Evolutionary conservation across 805 yeast species (phyloP).

Genomic region (Candida sphagnicola): DNA sequence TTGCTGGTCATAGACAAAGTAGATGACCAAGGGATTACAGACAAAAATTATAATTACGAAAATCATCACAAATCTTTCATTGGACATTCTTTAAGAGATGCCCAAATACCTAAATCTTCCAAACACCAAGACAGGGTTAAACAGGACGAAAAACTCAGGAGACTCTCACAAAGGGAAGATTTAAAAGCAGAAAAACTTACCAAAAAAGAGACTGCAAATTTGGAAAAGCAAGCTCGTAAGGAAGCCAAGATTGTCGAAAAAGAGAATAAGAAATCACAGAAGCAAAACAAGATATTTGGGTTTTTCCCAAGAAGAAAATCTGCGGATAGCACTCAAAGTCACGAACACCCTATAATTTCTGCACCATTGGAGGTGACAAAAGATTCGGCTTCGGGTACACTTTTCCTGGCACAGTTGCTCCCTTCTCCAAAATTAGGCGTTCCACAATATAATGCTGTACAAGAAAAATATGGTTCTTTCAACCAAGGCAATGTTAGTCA

Average conservation of each 20-base stretch:
- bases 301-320: slow-evolving; percentile 2
- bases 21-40: slow-evolving; percentile 13
- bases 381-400: not conserved
- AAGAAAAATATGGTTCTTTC: not conserved
- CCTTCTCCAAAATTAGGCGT: not conserved
- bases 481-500: too few species aligned
- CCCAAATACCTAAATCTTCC: slow-evolving; percentile 8
- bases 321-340: not conserved
- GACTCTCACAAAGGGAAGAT: slow-evolving; percentile 13
- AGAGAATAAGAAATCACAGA: slow-evolving; percentile 1
- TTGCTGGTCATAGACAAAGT: slow-evolving; percentile 3
- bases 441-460: not conserved
- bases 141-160: slow-evolving; percentile 13
- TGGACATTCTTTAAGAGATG: slow-evolving; percentile 27
- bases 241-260: slow-evolving; percentile 8
- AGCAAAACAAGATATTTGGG: not conserved
- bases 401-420: too few species aligned
- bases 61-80: slow-evolving; percentile 31
- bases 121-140: slow-evolving; percentile 22
- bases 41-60: slow-evolving; percentile 19
- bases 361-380: not conserved
- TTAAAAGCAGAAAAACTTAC: slow-evolving; percentile 10
- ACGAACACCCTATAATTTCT: not conserved
- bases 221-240: slow-evolving; percentile 8
- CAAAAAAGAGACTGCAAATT: slow-evolving; percentile 11